Evolutionary conservation across 306 rosid genomes (phyloP).

Genomic region (Pterocarpus santalinus): DNA sequence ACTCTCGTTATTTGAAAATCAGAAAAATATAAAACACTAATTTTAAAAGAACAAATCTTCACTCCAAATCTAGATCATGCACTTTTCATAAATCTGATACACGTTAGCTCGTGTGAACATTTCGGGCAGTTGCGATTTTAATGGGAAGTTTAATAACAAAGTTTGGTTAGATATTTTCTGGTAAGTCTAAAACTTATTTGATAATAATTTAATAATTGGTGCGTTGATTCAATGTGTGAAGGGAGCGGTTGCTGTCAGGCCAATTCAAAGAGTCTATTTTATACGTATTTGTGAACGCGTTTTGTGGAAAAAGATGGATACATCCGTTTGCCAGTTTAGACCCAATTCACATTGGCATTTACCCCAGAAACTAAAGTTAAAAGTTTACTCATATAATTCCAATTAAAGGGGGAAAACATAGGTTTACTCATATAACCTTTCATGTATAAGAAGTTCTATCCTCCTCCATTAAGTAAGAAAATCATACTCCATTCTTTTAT

Average conservation of each 20-base stretch:
- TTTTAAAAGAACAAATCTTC: too few relatives aligned
- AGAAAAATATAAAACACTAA: too few relatives aligned
- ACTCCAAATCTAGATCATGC: too few relatives aligned
- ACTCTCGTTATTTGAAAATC: too few relatives aligned
- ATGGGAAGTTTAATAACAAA: too few relatives aligned
- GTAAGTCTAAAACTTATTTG: background rate
- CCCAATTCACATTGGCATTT: background rate
- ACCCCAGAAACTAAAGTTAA: background rate
- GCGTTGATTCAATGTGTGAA: background rate
- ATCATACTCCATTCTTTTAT: too few relatives aligned
- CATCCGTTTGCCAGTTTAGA: background rate
- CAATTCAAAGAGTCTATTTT: slow-evolving; percentile 25
- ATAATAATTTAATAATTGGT: too few relatives aligned
- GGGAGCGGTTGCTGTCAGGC: background rate
- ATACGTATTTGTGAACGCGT: slow-evolving; percentile 18
- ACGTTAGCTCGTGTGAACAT: background rate
- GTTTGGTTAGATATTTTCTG: background rate
- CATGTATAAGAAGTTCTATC: too few relatives aligned
- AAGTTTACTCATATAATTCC: background rate
- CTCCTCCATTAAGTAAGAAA: too few relatives aligned
- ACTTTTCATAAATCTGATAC: background rate
- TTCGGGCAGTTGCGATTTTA: background rate
- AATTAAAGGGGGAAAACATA: background rate
- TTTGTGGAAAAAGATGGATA: slow-evolving; percentile 13
- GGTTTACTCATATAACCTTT: too few relatives aligned